A percentile compares a stretch with the other conserved stretches of the same genome.
These are phyloP conservation scores for Insectozyma bohioensis DNA, from an alignment of 1,139 yeast genomes.

Conservation along the genomic window DNA sequence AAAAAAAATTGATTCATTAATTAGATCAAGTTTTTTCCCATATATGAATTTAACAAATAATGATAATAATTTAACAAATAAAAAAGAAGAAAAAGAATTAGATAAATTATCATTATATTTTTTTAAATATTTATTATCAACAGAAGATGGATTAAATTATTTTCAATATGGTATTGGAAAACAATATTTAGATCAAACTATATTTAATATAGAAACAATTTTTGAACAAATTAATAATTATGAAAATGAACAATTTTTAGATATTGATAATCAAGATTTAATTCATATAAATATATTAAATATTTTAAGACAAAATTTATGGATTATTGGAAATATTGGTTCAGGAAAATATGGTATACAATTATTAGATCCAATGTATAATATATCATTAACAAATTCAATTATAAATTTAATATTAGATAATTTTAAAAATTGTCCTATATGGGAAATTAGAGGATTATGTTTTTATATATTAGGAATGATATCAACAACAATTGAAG, in stretches of 20 bases:
- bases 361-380: slow-evolving; percentile 56
- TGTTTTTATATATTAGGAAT: slow-evolving; percentile 80
- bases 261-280: slow-evolving; percentile 15
- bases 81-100: slow-evolving; percentile 12
- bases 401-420: slow-evolving; percentile 52
- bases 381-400: slow-evolving; percentile 44
- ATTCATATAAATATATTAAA: slow-evolving; percentile 7
- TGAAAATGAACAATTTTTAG: slow-evolving; percentile 18
- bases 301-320: slow-evolving; percentile 65
- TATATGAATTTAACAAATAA: slow-evolving; percentile 14
- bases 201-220: slow-evolving; percentile 22
- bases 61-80: slow-evolving; percentile 3
- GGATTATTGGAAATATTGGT: slow-evolving; percentile 88
- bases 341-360: slow-evolving; percentile 67
- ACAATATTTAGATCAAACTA: slow-evolving; percentile 26
- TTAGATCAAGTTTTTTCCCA: slow-evolving; percentile 29
- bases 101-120: slow-evolving; percentile 60
- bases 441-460: slow-evolving; percentile 69
- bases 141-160: slow-evolving; percentile 70
- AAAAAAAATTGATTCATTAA: slow-evolving; percentile 22
- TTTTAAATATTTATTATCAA: slow-evolving; percentile 75
- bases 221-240: slow-evolving; percentile 16
- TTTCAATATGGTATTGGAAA: slow-evolving; percentile 27
- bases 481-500: slow-evolving; percentile 71
- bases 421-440: slow-evolving; percentile 42